These are phyloP conservation scores for Fusarium falciforme DNA, from an alignment of 2,329 filamentous ascomycete species.

Conservation along the genomic window DNA sequence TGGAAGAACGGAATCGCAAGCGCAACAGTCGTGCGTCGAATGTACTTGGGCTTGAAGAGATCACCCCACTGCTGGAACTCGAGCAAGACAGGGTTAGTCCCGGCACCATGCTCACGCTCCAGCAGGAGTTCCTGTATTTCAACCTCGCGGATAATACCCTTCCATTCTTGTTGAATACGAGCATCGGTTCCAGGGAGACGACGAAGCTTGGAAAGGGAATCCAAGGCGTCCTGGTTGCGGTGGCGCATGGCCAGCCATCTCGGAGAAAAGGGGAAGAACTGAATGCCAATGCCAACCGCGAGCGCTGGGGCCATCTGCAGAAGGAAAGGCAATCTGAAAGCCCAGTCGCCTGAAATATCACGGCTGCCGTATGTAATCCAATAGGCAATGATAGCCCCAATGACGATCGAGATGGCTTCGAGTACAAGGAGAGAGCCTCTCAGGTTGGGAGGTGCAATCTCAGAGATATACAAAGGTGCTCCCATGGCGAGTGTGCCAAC, in stretches of 20 bases:
- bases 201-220: constrained; percentile 45
- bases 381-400: constrained; percentile 46
- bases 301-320: background rate
- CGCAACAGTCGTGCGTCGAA: constrained; percentile 17
- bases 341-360: background rate
- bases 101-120: background rate
- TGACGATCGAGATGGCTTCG: constrained; percentile 46
- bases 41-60: constrained; percentile 10
- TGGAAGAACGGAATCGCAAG: constrained; percentile 40
- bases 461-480: constrained; percentile 43
- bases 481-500: background rate
- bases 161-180: background rate
- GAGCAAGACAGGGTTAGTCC: background rate
- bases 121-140: constrained; percentile 7
- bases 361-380: constrained; percentile 46
- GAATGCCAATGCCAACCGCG: constrained; percentile 52
- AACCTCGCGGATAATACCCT: background rate
- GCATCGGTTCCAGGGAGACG: background rate
- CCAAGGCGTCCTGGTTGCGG: constrained; percentile 53
- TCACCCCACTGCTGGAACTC: constrained; percentile 16
- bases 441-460: constrained; percentile 45
- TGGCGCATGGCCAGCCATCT: constrained; percentile 56
- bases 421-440: constrained; percentile 47
- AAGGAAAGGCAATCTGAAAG: background rate
- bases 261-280: constrained; percentile 59